Conservation (phyloP, 2,329 filamentous ascomycete species). For the Aspergillus flavus region DNA sequence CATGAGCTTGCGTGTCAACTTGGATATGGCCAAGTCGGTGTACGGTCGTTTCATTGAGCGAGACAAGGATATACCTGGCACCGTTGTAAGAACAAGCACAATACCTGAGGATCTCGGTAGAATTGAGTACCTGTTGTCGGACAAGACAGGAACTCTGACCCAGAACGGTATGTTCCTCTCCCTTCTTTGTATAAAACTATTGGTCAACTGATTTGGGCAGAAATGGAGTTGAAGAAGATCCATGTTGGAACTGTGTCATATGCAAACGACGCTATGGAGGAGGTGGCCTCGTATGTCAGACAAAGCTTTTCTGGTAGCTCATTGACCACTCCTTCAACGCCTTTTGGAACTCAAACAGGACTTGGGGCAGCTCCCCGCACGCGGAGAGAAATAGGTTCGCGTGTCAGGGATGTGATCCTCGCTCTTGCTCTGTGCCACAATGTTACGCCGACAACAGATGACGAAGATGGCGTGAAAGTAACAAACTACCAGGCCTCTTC, state of each 20-base stretch:
- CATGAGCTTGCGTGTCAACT: conserved; percentile 91
- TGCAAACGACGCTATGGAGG: conserved; percentile 98
- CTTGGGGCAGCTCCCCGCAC: conserved; percentile 71
- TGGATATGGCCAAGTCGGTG: conserved; percentile 95
- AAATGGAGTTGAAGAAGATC: conserved; percentile 99
- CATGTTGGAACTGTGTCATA: conserved; percentile 98
- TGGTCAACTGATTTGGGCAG: conserved; percentile 45
- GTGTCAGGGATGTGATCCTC: conserved; percentile 89
- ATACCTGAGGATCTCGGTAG: conserved; percentile 95
- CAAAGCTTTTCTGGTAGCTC: conserved; percentile 70
- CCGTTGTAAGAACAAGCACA: conserved; percentile 92
- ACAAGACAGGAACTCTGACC: conserved; percentile 97
- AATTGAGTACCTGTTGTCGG: conserved; percentile 93
- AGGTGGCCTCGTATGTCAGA: conserved; percentile 81
- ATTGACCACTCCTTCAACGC: conserved; percentile 75
- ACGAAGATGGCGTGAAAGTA: conserved; percentile 73
- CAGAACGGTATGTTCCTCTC: conserved; percentile 67
- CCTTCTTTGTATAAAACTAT: not conserved
- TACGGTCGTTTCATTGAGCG: conserved; percentile 95
- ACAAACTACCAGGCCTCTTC: conserved; percentile 96
- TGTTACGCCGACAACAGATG: conserved; percentile 87
- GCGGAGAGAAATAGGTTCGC: conserved; percentile 86
- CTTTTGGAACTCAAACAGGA: conserved; percentile 63
- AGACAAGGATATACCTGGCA: conserved; percentile 85
- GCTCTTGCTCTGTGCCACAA: conserved; percentile 95